These are phyloP conservation scores for Aspergillus proliferans DNA, from an alignment of 2,329 filamentous ascomycete species.

Conservation along the genomic window DNA sequence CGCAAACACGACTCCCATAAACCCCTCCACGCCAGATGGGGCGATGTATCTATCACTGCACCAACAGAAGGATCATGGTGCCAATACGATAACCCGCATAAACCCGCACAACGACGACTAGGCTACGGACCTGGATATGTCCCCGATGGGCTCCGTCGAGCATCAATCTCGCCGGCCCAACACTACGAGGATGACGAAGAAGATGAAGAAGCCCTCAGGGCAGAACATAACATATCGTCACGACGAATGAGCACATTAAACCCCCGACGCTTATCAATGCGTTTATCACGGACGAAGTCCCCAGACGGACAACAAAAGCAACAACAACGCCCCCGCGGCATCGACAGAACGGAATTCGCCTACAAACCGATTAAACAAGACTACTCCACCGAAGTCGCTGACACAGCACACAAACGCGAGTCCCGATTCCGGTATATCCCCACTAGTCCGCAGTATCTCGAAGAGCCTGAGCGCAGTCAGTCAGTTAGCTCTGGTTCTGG, in stretches of 20 bases:
- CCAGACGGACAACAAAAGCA: conserved; percentile 6
- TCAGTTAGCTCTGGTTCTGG: conserved; percentile 7
- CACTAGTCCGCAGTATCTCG: conserved; percentile 18
- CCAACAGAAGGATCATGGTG: conserved; percentile 36
- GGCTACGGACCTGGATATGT: conserved; percentile 26
- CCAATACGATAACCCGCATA: conserved; percentile 25
- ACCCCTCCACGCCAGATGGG: conserved; percentile 34
- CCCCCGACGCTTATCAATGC: conserved; percentile 23
- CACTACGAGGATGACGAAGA: conserved; percentile 8
- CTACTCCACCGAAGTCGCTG: conserved; percentile 24
- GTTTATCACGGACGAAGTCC: conserved; percentile 14
- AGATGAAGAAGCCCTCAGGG: conserved; percentile 1
- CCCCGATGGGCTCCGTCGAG: conserved; percentile 10
- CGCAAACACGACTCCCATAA: conserved; percentile 21
- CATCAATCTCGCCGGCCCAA: conserved; percentile 2
- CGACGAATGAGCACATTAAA: conserved; percentile 17
- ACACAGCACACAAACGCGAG: conserved; percentile 9
- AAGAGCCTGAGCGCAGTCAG: conserved; percentile 18
- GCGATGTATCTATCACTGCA: conserved; percentile 32
- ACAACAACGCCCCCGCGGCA: conserved; percentile 1
- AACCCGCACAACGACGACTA: conserved; percentile 9
- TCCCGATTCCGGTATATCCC: conserved; percentile 30
- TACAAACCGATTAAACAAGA: conserved; percentile 29
- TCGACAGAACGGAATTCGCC: conserved; percentile 20
- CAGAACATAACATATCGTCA: conserved; percentile 11